Conservation (phyloP, 2,329 filamentous ascomycete genomes). For the Sporothrix phasma region DNA sequence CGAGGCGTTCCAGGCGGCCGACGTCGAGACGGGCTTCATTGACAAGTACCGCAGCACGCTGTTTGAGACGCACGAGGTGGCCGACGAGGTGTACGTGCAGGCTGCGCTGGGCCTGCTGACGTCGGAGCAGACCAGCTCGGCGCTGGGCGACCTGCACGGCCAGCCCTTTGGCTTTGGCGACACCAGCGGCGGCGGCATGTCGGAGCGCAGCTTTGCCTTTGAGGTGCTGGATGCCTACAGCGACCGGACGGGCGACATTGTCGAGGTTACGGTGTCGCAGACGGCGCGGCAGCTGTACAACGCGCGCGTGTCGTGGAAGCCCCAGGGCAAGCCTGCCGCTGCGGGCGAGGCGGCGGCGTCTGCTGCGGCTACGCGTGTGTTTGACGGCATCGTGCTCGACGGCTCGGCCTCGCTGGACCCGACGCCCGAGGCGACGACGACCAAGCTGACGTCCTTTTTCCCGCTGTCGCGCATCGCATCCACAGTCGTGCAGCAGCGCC, state of each 20-base stretch:
- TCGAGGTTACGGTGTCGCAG: conserved; percentile 42
- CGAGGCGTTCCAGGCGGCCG: conserved; percentile 70
- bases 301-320: conserved; percentile 34
- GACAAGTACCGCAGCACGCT: conserved; percentile 75
- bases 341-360: neutral
- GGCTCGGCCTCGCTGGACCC: conserved; percentile 21
- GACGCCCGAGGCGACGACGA: conserved; percentile 20
- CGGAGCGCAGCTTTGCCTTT: conserved; percentile 41
- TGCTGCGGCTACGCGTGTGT: conserved; percentile 26
- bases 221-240: conserved; percentile 50
- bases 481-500: conserved; percentile 55
- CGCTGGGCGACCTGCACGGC: conserved; percentile 29
- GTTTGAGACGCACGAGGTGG: conserved; percentile 53
- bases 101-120: conserved; percentile 66
- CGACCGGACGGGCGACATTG: conserved; percentile 39
- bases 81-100: conserved; percentile 72
- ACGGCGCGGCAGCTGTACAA: conserved; percentile 38
- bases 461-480: conserved; percentile 69
- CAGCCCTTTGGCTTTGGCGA: conserved; percentile 46
- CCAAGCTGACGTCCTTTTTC: conserved; percentile 61
- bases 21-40: conserved; percentile 95
- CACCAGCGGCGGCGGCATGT: conserved; percentile 24
- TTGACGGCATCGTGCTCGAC: conserved; percentile 37
- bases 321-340: neutral
- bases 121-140: conserved; percentile 6